Evolutionary conservation across 768 basidiomycete species (phyloP).

Genomic region (Lactarius vividus): DNA sequence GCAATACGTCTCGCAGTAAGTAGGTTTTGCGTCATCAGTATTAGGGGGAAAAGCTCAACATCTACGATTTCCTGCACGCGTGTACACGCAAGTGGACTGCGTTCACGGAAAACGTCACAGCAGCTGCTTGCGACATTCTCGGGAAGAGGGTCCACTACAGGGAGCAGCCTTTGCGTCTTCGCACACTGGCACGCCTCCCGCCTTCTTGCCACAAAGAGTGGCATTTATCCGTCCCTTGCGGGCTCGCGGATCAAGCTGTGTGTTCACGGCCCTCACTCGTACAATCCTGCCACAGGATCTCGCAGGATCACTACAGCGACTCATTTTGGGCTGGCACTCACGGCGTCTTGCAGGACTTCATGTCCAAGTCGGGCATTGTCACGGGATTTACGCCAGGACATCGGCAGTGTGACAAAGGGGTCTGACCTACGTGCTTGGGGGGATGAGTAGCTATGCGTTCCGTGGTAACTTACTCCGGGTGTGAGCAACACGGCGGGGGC

Average conservation of each 20-base stretch:
- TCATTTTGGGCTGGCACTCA: conserved; percentile 57
- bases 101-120: conserved; percentile 49
- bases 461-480: conserved; percentile 42
- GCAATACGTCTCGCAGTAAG: conserved; percentile 50
- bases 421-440: conserved; percentile 54
- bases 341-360: conserved; percentile 57
- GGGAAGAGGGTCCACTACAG: conserved; percentile 42
- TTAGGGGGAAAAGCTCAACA: background rate
- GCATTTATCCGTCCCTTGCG: conserved; percentile 43
- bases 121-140: conserved; percentile 39
- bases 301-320: conserved; percentile 54
- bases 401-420: conserved; percentile 46
- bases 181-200: conserved; percentile 34
- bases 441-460: conserved; percentile 39
- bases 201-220: conserved; percentile 54
- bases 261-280: conserved; percentile 19
- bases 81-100: conserved; percentile 47
- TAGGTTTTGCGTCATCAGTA: conserved; percentile 25
- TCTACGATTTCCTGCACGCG: background rate
- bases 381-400: conserved; percentile 50
- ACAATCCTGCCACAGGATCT: conserved; percentile 41
- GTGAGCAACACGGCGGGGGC: conserved; percentile 72
- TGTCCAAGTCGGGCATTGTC: conserved; percentile 60
- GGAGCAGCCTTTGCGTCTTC: conserved; percentile 53
- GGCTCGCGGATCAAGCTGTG: conserved; percentile 51